These are phyloP conservation scores for Pseudogymnoascus sp. DNA, from an alignment of 2,329 filamentous ascomycete genomes.

Conservation along the genomic window DNA sequence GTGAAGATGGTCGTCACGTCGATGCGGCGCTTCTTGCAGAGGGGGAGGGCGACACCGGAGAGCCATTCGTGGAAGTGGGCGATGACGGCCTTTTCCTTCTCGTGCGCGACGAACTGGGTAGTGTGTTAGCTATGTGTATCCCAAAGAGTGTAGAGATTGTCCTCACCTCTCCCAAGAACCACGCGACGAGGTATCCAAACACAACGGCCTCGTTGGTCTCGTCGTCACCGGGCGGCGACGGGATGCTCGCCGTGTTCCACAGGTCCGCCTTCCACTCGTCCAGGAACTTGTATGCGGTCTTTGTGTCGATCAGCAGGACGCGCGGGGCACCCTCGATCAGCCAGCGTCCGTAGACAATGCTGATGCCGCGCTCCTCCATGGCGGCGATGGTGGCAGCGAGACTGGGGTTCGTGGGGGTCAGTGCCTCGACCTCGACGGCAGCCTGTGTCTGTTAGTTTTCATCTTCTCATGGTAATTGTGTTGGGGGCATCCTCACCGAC, in stretches of 20 bases:
- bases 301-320: conserved; percentile 89
- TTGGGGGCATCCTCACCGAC: conserved; percentile 55
- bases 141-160: no score
- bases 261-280: conserved; percentile 97
- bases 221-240: conserved; percentile 81
- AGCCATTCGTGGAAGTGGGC: conserved; percentile 99
- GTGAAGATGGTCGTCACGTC: conserved; percentile 98
- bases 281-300: conserved; percentile 81
- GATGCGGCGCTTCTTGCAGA: conserved; percentile 88
- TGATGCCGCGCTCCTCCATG: conserved; percentile 87
- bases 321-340: conserved; percentile 92
- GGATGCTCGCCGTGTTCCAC: conserved; percentile 88
- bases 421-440: conserved; percentile 92
- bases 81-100: conserved; percentile 85
- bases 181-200: conserved; percentile 93
- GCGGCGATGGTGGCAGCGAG: conserved; percentile 76
- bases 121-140: neutral
- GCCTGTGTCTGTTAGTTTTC: conserved; percentile 47
- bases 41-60: conserved; percentile 81
- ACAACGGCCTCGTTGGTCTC: conserved; percentile 98
- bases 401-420: conserved; percentile 74
- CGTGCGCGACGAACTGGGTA: conserved; percentile 81
- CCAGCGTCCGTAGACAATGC: conserved; percentile 90
- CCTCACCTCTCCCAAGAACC: conserved; percentile 95
- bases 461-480: neutral